phyloP scores from a whole-genome alignment of 73 alveolate species.

The Paramecium sonneborni region DNA sequence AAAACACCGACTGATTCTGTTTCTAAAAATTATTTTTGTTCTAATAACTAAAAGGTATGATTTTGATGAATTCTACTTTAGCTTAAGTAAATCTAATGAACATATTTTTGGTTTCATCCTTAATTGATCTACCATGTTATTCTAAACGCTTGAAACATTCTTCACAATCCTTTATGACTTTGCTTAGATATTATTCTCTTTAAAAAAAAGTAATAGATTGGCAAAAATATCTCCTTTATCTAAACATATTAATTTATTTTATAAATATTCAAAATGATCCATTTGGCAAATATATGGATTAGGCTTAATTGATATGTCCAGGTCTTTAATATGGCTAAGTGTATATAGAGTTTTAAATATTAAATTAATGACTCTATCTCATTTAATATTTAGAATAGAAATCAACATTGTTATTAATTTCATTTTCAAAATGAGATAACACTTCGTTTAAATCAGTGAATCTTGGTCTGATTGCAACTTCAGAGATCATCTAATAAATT shows the following conservation, averaged over 20 bases:
- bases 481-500: conserved; percentile 27
- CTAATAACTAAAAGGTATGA: not conserved
- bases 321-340: not conserved
- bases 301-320: not conserved
- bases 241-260: not conserved
- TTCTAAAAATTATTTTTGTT: not conserved
- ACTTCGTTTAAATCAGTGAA: conserved; percentile 3
- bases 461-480: conserved; percentile 21
- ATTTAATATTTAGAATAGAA: not conserved
- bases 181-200: not conserved
- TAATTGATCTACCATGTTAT: conserved; percentile 6
- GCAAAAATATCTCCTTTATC: not conserved
- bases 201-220: not conserved
- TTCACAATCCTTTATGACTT: not conserved
- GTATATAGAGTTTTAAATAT: not conserved
- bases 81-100: not conserved
- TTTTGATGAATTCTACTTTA: not conserved
- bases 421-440: not conserved
- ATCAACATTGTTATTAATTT: not conserved
- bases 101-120: not conserved
- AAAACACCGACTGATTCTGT: conserved; percentile 20
- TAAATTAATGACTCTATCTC: not conserved
- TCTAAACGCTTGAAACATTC: not conserved
- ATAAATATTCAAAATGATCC: not conserved
- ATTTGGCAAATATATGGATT: not conserved